Percentiles rank a stretch among this genome's conserved stretches.
These are phyloP conservation scores for Elsinoe necatrix DNA, from an alignment of 2,329 filamentous ascomycete species.

Conservation along the genomic window DNA sequence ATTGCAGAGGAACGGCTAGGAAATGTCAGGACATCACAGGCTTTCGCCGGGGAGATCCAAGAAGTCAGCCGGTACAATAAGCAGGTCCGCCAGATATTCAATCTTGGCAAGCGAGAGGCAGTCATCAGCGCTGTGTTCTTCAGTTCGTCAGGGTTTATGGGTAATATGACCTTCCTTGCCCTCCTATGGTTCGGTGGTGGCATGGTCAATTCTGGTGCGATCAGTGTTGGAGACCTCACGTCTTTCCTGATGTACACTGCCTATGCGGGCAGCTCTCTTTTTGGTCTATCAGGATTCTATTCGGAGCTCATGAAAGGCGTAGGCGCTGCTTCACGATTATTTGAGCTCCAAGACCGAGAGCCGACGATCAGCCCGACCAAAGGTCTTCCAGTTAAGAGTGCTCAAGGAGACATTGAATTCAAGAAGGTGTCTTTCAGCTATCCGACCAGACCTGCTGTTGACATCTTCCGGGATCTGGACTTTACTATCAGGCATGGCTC, in stretches of 20 bases:
- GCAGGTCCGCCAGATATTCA: conserved; percentile 86
- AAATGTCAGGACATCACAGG: conserved; percentile 93
- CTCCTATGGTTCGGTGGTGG: conserved; percentile 84
- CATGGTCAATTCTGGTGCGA: conserved; percentile 76
- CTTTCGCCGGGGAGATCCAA: conserved; percentile 86
- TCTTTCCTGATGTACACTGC: conserved; percentile 99
- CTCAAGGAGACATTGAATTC: conserved; percentile 82
- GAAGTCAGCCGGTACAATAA: conserved; percentile 87
- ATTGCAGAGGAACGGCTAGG: conserved; percentile 96
- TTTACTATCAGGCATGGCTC: conserved; percentile 89
- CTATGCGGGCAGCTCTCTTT: conserved; percentile 75
- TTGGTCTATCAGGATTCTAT: conserved; percentile 91
- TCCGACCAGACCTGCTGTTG: conserved; percentile 83
- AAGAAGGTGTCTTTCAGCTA: conserved; percentile 81
- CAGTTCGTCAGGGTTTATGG: conserved; percentile 74
- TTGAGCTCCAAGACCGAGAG: conserved; percentile 86
- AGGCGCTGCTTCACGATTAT: conserved; percentile 88
- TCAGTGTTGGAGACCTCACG: conserved; percentile 85
- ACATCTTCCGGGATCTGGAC: conserved; percentile 78
- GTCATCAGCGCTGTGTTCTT: conserved; percentile 89
- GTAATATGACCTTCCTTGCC: conserved; percentile 91
- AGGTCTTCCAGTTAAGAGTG: conserved; percentile 69
- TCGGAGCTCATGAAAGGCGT: conserved; percentile 99
- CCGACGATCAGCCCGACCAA: conserved; percentile 81
- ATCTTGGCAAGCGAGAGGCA: conserved; percentile 77